Evolutionary conservation across 2,329 filamentous ascomycete species (phyloP), one percentile per base, ranked within the genome.

Genomic region (Aureobasidium leucospermi): DNA sequence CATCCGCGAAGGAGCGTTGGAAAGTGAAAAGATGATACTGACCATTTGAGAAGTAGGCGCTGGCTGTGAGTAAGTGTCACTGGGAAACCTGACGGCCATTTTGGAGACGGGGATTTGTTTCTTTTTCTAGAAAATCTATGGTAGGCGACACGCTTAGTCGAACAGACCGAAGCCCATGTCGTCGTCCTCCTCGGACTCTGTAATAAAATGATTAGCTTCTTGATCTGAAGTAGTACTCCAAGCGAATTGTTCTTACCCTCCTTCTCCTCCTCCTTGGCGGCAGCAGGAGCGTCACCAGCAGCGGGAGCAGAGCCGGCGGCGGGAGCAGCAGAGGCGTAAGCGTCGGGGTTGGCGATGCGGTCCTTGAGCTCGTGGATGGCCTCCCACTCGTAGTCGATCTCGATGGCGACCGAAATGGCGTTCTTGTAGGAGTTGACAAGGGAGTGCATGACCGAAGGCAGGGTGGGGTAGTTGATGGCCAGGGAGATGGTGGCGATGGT

Each of bases 351-450:
- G 80, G 90, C 90, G 73, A 99, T 96, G 77, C 94, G 91, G 82
- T 99, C 94, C 89, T 99, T 99, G 81, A 99, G 88, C 80, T 96
- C 84, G 73, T 95, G 86, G 73, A 99, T 96, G 79, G 90, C 90
- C 71, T 92, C 86, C 93, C 94, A 99, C 79, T 85, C 87, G 84
- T 87, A 88, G 68, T 96, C 92, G 70, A 90, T 96, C 79, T 86
- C 84, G 72, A 99, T 77, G 71, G 94, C 95, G 71, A 96, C 86
- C 68, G 94, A 83, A 69, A 97, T 81, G 68, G 89, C 81, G 75
- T 96, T 96, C 91, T 99, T 99, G 90, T 99, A 99, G 72, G 82
- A 78, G 86, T 97, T 99, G 85, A 97, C 83, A 67, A 99, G 70
- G 67, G 90, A 96, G 89, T 99, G 94, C 72, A 96, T 88, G 79